These are phyloP conservation scores for Groenewaldozyma sp. DNA, from an alignment of 1,139 yeast species.

Conservation along the genomic window DNA sequence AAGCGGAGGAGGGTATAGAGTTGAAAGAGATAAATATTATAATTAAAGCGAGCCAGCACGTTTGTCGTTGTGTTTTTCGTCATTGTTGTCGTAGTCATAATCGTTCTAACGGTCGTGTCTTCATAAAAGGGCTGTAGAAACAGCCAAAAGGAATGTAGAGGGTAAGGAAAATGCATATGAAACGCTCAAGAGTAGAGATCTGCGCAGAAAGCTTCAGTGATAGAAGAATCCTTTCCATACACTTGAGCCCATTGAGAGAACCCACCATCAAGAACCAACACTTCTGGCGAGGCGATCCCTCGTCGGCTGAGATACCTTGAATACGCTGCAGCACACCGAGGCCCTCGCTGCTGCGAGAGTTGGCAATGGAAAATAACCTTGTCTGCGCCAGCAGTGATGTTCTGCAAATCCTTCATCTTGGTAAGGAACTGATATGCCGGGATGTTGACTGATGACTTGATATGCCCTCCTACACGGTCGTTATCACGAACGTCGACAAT, in stretches of 20 bases:
- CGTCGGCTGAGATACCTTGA: conserved; percentile 41
- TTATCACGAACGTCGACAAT: conserved; percentile 83
- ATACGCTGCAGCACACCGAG: conserved; percentile 66
- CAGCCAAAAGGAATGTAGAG: not conserved
- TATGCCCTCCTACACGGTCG: conserved; percentile 73
- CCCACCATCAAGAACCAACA: conserved; percentile 77
- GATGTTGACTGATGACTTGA: conserved; percentile 49
- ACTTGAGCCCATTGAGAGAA: conserved; percentile 72
- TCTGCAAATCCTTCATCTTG: conserved; percentile 37
- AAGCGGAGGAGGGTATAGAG: too few relatives aligned
- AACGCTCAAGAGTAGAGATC: conserved; percentile 19
- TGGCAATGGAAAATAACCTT: conserved; percentile 85
- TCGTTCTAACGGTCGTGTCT: too few relatives aligned
- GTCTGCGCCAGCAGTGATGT: conserved; percentile 32
- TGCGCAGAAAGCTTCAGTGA: conserved; percentile 43
- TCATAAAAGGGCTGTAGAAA: conserved; percentile 4
- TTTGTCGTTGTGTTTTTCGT: too few relatives aligned
- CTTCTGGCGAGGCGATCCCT: conserved; percentile 36
- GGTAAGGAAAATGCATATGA: not conserved
- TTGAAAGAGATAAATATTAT: too few relatives aligned
- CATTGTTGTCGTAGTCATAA: too few relatives aligned
- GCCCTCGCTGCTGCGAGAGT: conserved; percentile 83
- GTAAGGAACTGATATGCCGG: conserved; percentile 46
- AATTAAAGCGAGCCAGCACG: too few relatives aligned
- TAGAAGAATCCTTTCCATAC: conserved; percentile 56